Percentiles rank a stretch among this genome's conserved stretches.
phyloP scores from a whole-genome alignment of 2,329 filamentous ascomycete species.

The Hyphodiscus sp. region DNA sequence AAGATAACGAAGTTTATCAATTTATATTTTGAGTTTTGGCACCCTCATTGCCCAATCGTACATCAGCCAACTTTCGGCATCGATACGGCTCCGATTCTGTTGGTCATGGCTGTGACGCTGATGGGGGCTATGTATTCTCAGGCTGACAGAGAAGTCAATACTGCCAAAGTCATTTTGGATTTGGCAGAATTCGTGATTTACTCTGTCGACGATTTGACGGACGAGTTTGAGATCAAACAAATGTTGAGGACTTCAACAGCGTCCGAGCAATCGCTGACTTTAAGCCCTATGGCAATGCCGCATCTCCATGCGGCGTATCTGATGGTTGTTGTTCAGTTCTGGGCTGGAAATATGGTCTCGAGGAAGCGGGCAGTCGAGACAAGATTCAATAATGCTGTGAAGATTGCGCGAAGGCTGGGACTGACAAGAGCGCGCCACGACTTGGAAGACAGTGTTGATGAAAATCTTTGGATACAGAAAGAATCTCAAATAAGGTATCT shows the following conservation, averaged over 20 bases:
- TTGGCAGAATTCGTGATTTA: conserved; percentile 38
- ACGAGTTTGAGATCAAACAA: conserved; percentile 34
- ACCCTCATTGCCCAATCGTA: conserved; percentile 37
- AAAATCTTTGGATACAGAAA: conserved; percentile 37
- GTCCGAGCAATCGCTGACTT: conserved; percentile 18
- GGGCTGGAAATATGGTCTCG: conserved; percentile 34
- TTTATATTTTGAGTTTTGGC: conserved; percentile 40
- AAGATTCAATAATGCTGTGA: conserved; percentile 36
- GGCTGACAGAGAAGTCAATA: conserved; percentile 32
- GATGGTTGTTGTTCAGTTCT: conserved; percentile 37
- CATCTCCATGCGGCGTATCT: conserved; percentile 37
- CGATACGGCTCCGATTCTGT: conserved; percentile 30
- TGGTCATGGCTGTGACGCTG: conserved; percentile 36
- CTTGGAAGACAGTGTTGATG: conserved; percentile 32
- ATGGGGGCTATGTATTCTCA: conserved; percentile 40
- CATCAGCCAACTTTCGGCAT: conserved; percentile 36
- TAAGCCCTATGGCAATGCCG: conserved; percentile 32
- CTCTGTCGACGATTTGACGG: conserved; percentile 35
- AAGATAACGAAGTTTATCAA: conserved; percentile 36
- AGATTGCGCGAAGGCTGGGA: conserved; percentile 35
- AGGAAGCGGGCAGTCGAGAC: conserved; percentile 37
- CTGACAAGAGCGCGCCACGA: conserved; percentile 34
- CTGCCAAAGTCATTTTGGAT: conserved; percentile 36
- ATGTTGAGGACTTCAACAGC: conserved; percentile 26
- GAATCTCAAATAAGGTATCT: conserved; percentile 37